These are phyloP conservation scores for Striga asiatica DNA, from an alignment of 257 asterid species.

Conservation along the genomic window DNA sequence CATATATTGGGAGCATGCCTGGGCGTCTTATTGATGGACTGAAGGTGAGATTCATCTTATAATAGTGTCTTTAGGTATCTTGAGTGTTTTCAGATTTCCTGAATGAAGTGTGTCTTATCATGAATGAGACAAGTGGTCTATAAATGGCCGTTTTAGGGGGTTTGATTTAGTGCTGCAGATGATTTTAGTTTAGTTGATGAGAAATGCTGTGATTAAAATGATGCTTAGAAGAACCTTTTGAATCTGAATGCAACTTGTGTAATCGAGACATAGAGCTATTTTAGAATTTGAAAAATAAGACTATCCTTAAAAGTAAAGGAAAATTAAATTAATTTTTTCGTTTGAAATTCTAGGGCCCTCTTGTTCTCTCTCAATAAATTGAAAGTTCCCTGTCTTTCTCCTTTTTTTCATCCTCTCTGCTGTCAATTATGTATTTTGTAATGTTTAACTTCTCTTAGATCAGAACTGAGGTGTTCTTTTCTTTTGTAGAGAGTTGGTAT, in stretches of 20 bases:
- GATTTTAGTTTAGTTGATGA: background rate
- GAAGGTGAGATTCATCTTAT: constrained; percentile 46
- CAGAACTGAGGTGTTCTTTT: constrained; percentile 17
- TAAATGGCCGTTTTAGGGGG: background rate
- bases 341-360: too few relatives aligned
- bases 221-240: too few relatives aligned
- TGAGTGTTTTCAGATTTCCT: too few relatives aligned
- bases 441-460: background rate
- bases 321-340: too few relatives aligned
- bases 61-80: constrained; percentile 3
- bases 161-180: constrained; percentile 6
- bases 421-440: background rate
- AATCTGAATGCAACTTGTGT: too few relatives aligned
- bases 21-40: constrained; percentile 98
- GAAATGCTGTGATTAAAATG: too few relatives aligned
- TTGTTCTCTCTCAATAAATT: background rate
- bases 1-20: constrained; percentile 98
- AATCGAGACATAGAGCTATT: background rate
- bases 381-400: background rate
- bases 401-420: background rate
- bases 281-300: background rate
- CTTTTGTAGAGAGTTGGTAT: constrained; percentile 75
- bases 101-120: background rate
- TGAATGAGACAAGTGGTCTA: constrained; percentile 9
- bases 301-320: background rate